A percentile compares a stretch with the other conserved stretches of the same genome.
Evolutionary conservation across 345 rosid genomes (phyloP).

Genomic region (Euphorbia lathyris): DNA sequence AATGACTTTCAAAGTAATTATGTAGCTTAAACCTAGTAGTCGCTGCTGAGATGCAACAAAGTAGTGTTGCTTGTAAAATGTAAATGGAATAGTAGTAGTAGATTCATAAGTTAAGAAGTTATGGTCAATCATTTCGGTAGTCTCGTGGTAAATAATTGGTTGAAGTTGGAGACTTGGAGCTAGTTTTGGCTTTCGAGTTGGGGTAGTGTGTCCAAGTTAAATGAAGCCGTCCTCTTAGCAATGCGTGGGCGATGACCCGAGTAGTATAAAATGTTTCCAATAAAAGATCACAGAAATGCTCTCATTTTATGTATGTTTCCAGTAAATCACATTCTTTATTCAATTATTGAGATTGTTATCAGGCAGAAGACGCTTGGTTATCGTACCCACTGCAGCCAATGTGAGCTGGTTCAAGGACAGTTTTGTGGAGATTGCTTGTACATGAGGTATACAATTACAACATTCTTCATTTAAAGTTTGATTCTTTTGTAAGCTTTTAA

Average conservation of each 20-base stretch:
- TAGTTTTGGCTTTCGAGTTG: background rate
- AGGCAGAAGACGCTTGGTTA: slow-evolving; percentile 96
- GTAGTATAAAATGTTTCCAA: too few relatives aligned
- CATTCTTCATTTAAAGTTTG: slow-evolving; percentile 4
- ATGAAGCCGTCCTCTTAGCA: background rate
- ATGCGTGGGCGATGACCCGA: background rate
- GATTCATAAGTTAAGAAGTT: background rate
- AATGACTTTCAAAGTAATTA: background rate
- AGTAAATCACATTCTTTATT: background rate
- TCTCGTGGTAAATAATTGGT: background rate
- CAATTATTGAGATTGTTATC: slow-evolving; percentile 15
- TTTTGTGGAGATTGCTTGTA: slow-evolving; percentile 94
- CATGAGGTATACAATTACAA: slow-evolving; percentile 52
- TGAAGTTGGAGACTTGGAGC: background rate
- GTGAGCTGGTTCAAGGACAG: slow-evolving; percentile 69
- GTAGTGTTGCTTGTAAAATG: background rate
- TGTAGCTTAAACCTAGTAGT: background rate
- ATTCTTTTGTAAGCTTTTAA: background rate
- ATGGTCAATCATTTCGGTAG: background rate
- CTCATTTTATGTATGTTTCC: background rate
- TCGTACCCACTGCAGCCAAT: slow-evolving; percentile 67
- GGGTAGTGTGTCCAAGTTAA: background rate
- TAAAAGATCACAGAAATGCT: too few relatives aligned
- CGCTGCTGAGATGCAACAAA: background rate
- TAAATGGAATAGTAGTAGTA: background rate